Percentiles rank a stretch among this genome's conserved stretches.
phyloP scores from a whole-genome alignment of 805 yeast species.

The Metschnikowia amazonensis region DNA sequence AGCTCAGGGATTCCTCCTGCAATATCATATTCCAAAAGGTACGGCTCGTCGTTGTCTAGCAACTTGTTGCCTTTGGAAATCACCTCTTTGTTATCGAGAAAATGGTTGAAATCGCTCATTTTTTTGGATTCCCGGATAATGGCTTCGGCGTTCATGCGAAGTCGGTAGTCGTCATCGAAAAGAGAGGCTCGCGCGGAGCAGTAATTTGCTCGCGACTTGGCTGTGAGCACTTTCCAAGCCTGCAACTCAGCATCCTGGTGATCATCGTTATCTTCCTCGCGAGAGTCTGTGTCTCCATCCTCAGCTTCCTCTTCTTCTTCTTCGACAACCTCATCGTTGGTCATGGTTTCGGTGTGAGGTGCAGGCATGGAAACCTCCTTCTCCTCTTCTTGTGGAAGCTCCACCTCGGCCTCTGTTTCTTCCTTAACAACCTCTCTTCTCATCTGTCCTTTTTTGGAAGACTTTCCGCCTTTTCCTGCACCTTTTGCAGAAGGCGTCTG shows the following conservation, averaged over 20 bases:
- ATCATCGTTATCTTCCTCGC: conserved; percentile 46
- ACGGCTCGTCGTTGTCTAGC: conserved; percentile 56
- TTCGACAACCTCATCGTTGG: conserved; percentile 29
- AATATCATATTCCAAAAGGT: conserved; percentile 79
- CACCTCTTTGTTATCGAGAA: conserved; percentile 37
- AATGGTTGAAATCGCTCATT: conserved; percentile 59
- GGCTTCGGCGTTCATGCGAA: conserved; percentile 70
- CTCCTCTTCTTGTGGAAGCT: neutral
- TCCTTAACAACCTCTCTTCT: conserved; percentile 33
- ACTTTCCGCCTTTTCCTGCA: conserved; percentile 29
- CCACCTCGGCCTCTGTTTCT: conserved; percentile 18
- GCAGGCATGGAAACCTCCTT: conserved; percentile 11
- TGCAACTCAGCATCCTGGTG: conserved; percentile 73
- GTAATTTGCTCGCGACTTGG: conserved; percentile 72
- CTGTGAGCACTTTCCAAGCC: conserved; percentile 80
- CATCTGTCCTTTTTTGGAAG: conserved; percentile 39
- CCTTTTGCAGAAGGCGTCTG: conserved; percentile 23
- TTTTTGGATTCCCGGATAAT: conserved; percentile 58
- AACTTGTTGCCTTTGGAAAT: conserved; percentile 42
- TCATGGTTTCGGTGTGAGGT: conserved; percentile 12
- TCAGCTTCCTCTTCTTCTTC: conserved; percentile 44
- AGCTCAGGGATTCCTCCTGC: conserved; percentile 75
- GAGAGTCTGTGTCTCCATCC: conserved; percentile 23
- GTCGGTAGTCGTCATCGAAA: conserved; percentile 51
- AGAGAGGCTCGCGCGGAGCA: conserved; percentile 64